Base-by-base conservation (phyloP, 495 filamentous ascomycete species). In the Penicillium argentinense region DNA sequence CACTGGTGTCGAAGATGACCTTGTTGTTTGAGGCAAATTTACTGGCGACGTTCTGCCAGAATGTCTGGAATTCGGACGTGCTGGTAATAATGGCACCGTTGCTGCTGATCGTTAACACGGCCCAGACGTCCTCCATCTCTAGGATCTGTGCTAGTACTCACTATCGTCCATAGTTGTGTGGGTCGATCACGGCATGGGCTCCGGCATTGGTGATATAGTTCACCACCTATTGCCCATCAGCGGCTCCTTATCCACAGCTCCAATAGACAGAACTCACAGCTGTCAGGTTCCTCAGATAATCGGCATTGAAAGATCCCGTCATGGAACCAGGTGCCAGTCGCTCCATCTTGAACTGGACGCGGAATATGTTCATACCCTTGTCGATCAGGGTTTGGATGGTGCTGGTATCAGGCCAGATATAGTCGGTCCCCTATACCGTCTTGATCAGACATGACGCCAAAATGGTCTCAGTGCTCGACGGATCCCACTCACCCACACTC, bases 311-410 rank as follows among this genome's bases (percentile, higher is more conserved):
- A 3, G 62, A 51, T 12, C 66, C 70, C 8, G 72, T 69, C 57
- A 87, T 50, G 23, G 65, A 51, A 32, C 55, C 69, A 1, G 77
- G 85, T 11, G 76, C 68, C 27, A 87, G 56, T 16, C 84, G 79
- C 62, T 89, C 85, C 83, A 88, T 88, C 61, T 80, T 61, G 62
- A 87, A 80, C 1, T 76, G 71, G 33, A 89, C 70, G 11, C 84
- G 81, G 77, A 88, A 87, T 39, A 75, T 81, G 57, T 87, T 89
- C 71, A 84, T 78, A 6, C 85, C 85, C 30, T 73, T 68, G 37
- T 64, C 69, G 22, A 80, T 68, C 63, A 87, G 68, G 4, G 73
- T 80, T 64, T 80, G 45, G 37, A 83, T 77, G 34, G 71, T 64
- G 18, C 61, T 63, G 8, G 74, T 70, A 18, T 72, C 74, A 1